Evolutionary conservation across 495 filamentous ascomycete species (phyloP).

Genomic region (Aspergillus saccharolyticus): DNA sequence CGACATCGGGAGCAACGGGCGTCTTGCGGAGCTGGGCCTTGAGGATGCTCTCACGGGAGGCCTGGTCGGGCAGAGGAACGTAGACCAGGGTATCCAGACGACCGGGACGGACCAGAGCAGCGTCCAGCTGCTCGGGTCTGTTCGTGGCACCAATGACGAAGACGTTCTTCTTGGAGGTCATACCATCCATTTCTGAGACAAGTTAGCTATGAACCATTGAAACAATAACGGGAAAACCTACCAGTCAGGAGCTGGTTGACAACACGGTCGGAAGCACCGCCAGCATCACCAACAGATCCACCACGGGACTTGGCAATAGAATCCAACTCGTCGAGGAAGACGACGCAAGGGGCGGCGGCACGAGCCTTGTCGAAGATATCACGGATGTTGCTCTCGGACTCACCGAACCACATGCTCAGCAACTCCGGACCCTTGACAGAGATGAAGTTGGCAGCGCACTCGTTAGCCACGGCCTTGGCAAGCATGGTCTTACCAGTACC

Average conservation of each 20-base stretch:
- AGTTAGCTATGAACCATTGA: slow-evolving; percentile 32
- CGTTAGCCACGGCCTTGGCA: slow-evolving; percentile 98
- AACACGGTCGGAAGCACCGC: slow-evolving; percentile 97
- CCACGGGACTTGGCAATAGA: slow-evolving; percentile 99
- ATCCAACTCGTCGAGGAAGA: slow-evolving; percentile 98
- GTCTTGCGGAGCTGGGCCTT: slow-evolving; percentile 98
- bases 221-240: slow-evolving; percentile 43
- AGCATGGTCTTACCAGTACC: slow-evolving; percentile 99
- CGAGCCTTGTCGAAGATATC: slow-evolving; percentile 99
- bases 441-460: slow-evolving; percentile 99
- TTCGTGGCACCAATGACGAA: slow-evolving; percentile 99
- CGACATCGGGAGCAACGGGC: slow-evolving; percentile 80
- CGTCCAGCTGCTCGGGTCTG: slow-evolving; percentile 96
- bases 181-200: slow-evolving; percentile 89
- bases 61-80: slow-evolving; percentile 90
- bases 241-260: slow-evolving; percentile 98
- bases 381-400: slow-evolving; percentile 99
- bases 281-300: slow-evolving; percentile 93
- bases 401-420: slow-evolving; percentile 99
- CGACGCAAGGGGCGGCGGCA: slow-evolving; percentile 95
- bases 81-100: slow-evolving; percentile 98
- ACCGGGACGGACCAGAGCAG: slow-evolving; percentile 93
- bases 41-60: slow-evolving; percentile 79
- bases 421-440: slow-evolving; percentile 97
- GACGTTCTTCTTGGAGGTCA: slow-evolving; percentile 99